Percentiles rank a stretch among this genome's conserved stretches.
phyloP scores from a whole-genome alignment of 805 yeast species.

The Torulaspora microellipsoides region DNA sequence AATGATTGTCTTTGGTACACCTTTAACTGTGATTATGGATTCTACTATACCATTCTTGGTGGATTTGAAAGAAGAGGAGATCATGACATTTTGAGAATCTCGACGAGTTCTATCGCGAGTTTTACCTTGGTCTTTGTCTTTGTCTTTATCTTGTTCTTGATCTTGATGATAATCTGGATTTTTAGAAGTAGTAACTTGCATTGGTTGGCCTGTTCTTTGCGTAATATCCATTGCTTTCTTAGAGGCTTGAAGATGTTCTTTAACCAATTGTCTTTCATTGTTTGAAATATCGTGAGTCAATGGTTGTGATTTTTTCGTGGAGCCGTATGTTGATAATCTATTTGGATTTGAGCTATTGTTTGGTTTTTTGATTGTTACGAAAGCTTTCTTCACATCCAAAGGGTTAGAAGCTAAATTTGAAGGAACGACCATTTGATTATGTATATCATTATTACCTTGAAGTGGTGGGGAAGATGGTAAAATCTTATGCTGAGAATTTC shows the following conservation, averaged over 20 bases:
- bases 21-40: constrained; percentile 75
- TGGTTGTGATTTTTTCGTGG: background rate
- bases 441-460: constrained; percentile 1
- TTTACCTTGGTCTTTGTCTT: background rate
- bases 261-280: constrained; percentile 4
- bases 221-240: constrained; percentile 12
- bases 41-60: constrained; percentile 56
- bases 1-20: constrained; percentile 80
- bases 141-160: background rate
- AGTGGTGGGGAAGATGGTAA: background rate
- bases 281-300: background rate
- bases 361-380: constrained; percentile 64
- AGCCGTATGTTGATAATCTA: background rate
- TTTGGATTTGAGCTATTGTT: background rate
- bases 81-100: constrained; percentile 5
- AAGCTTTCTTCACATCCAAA: constrained; percentile 55
- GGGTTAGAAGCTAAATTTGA: constrained; percentile 67
- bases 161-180: background rate
- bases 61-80: constrained; percentile 26
- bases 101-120: constrained; percentile 1
- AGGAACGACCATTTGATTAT: constrained; percentile 24
- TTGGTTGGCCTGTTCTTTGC: constrained; percentile 13
- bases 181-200: constrained; percentile 11
- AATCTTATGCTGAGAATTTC: background rate
- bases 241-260: constrained; percentile 11